These are phyloP conservation scores for Amanita molliuscula DNA, from an alignment of 768 basidiomycete species.

Conservation along the genomic window DNA sequence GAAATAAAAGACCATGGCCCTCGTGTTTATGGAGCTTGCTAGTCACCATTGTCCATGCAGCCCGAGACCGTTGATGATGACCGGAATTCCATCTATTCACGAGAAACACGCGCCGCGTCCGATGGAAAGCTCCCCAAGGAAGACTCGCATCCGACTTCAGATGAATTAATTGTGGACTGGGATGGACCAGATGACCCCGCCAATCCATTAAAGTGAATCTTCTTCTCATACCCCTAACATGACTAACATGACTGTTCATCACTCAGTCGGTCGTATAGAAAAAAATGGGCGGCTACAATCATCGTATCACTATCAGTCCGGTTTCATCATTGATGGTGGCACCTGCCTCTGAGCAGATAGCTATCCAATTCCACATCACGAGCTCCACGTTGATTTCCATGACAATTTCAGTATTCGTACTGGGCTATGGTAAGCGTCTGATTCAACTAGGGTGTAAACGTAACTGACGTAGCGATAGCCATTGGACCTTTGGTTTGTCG, in stretches of 20 bases:
- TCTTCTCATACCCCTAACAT: background rate
- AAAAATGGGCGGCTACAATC: constrained; percentile 58
- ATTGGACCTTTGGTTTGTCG: constrained; percentile 36
- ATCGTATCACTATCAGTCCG: constrained; percentile 56
- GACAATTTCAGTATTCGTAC: constrained; percentile 41
- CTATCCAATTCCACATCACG: constrained; percentile 42
- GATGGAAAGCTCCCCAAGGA: background rate
- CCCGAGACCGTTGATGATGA: background rate
- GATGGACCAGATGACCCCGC: constrained; percentile 48
- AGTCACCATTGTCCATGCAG: background rate
- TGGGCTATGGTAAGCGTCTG: constrained; percentile 42
- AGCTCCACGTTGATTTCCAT: constrained; percentile 39
- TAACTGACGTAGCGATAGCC: constrained; percentile 21
- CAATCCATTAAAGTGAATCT: constrained; percentile 48
- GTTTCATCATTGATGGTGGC: constrained; percentile 71
- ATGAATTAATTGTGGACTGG: constrained; percentile 41
- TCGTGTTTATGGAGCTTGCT: too few species aligned
- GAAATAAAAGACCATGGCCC: too few species aligned
- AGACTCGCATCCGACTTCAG: background rate
- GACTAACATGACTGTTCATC: too few species aligned
- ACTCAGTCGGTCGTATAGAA: constrained; percentile 41
- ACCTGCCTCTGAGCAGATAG: constrained; percentile 46
- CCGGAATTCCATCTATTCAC: background rate
- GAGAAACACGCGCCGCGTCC: background rate
- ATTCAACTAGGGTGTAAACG: background rate